Conservation (phyloP, 345 rosid genomes). For the Turnera subulata region DNA sequence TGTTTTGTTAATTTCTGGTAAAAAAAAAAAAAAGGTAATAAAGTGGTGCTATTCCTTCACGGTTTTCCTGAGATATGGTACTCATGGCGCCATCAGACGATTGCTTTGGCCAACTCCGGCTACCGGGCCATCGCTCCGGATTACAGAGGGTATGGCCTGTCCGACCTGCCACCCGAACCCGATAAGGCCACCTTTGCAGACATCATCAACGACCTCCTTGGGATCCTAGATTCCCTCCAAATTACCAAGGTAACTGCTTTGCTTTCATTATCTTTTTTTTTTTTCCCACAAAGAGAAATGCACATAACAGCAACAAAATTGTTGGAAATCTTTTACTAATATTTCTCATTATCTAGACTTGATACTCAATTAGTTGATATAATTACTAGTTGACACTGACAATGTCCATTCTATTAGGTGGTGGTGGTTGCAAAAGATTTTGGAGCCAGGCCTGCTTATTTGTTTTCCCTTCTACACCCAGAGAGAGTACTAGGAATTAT, state of each 20-base stretch:
- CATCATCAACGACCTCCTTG: conserved; percentile 31
- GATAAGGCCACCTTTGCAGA: conserved; percentile 32
- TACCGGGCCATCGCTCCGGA: conserved; percentile 50
- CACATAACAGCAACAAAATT: too few relatives aligned
- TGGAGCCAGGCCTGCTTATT: conserved; percentile 40
- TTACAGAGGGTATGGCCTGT: conserved; percentile 49
- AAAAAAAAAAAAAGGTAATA: conserved; percentile 17
- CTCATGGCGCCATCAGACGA: conserved; percentile 58
- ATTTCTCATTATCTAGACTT: too few relatives aligned
- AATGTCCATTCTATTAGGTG: conserved; percentile 28
- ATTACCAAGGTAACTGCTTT: conserved; percentile 29
- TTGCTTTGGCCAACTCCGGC: conserved; percentile 41
- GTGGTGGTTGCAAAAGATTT: conserved; percentile 51
- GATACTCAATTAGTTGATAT: background rate
- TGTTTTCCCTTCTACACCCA: conserved; percentile 40
- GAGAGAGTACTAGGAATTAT: conserved; percentile 43
- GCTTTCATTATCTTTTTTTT: too few relatives aligned
- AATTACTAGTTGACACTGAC: background rate
- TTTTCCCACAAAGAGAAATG: too few relatives aligned
- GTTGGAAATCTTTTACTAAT: too few relatives aligned
- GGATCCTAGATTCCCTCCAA: conserved; percentile 37
- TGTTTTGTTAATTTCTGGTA: background rate
- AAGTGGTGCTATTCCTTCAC: conserved; percentile 47
- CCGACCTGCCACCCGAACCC: conserved; percentile 46
- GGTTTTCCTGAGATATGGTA: conserved; percentile 73